Evolutionary conservation across 345 rosid species (phyloP).

Genomic region (Linum lewisii): DNA sequence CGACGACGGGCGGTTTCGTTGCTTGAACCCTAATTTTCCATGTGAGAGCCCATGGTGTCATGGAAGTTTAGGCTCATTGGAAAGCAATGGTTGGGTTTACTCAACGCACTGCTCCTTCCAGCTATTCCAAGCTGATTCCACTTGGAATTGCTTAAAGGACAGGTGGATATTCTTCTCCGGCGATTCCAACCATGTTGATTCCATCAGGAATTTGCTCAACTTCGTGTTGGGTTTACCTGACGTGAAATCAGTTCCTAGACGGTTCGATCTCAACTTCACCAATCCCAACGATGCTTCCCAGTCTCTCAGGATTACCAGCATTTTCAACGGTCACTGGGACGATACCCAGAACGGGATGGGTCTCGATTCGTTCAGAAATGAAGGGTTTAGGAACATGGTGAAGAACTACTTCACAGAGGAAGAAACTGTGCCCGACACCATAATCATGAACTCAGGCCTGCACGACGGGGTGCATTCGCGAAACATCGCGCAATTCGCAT

Average conservation of each 20-base stretch:
- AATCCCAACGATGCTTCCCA: conserved; percentile 60
- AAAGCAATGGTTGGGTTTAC: conserved; percentile 98
- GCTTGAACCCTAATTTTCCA: conserved; percentile 46
- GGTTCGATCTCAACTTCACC: conserved; percentile 70
- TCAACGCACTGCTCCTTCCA: conserved; percentile 77
- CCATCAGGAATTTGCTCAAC: conserved; percentile 75
- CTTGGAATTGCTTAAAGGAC: conserved; percentile 69
- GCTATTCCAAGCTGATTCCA: conserved; percentile 42
- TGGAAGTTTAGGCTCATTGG: conserved; percentile 59
- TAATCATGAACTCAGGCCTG: conserved; percentile 82
- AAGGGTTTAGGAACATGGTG: conserved; percentile 49
- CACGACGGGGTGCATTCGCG: conserved; percentile 77
- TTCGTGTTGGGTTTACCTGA: conserved; percentile 66
- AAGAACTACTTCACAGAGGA: conserved; percentile 65
- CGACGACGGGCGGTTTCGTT: conserved; percentile 66
- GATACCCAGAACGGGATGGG: conserved; percentile 73
- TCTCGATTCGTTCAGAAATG: conserved; percentile 57
- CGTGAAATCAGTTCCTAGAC: conserved; percentile 58
- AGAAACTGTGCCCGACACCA: conserved; percentile 58
- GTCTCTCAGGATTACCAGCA: conserved; percentile 74
- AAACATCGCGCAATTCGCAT: conserved; percentile 38
- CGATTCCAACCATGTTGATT: conserved; percentile 88
- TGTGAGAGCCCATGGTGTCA: conserved; percentile 80
- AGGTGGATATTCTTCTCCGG: conserved; percentile 99
- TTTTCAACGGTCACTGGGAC: conserved; percentile 91